Conservation (phyloP, 768 basidiomycete species). For the Leccinellum albellum region DNA sequence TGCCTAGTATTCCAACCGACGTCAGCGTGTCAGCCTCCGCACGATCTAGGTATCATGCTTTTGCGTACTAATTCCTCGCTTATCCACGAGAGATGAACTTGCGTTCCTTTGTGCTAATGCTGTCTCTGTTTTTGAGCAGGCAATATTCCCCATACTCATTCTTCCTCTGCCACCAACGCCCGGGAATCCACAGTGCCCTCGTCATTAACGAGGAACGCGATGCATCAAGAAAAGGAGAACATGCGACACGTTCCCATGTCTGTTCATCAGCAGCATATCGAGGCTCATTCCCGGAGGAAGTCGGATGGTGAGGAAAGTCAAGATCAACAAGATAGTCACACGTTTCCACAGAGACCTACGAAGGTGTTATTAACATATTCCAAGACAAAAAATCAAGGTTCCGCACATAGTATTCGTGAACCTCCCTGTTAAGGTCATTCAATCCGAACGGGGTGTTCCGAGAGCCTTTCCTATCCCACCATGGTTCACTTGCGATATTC, state of each 20-base stretch:
- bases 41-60: conserved; percentile 2
- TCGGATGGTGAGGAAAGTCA: conserved; percentile 73
- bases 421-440: conserved; percentile 88
- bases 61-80: conserved; percentile 8
- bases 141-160: conserved; percentile 92
- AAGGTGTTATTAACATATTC: conserved; percentile 3
- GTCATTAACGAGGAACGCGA: conserved; percentile 67
- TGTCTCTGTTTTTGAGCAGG: conserved; percentile 62
- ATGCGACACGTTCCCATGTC: conserved; percentile 80
- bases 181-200: conserved; percentile 79
- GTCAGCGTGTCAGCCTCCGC: conserved; percentile 20
- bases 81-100: conserved; percentile 10
- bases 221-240: conserved; percentile 81
- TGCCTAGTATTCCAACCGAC: conserved; percentile 19
- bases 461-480: conserved; percentile 51
- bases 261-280: conserved; percentile 64
- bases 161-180: conserved; percentile 56
- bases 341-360: conserved; percentile 60
- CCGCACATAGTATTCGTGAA: conserved; percentile 72
- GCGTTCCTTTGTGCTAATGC: conserved; percentile 25
- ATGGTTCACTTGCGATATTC: conserved; percentile 23
- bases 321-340: conserved; percentile 93
- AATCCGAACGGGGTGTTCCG: conserved; percentile 56
- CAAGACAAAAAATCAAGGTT: not conserved
- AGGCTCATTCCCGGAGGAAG: conserved; percentile 60